Evolutionary conservation across 148 eudicot genomes (phyloP).

Genomic region (Vaccinium myrtillus): DNA sequence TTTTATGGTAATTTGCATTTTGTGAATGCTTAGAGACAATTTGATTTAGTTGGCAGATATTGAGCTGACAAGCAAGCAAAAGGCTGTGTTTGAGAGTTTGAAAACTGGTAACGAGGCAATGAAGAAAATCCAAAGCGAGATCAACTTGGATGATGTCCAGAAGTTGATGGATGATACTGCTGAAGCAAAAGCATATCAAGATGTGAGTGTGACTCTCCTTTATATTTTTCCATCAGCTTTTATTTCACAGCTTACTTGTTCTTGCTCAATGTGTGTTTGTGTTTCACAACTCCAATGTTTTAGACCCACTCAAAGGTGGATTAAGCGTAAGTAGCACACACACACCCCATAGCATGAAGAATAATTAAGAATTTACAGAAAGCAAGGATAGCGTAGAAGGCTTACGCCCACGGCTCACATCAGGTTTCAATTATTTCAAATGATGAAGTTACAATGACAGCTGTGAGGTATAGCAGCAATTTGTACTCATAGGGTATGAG

Average conservation of each 20-base stretch:
- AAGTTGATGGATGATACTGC: slow-evolving; percentile 97
- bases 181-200: slow-evolving; percentile 99
- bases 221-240: slow-evolving; percentile 5
- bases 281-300: not conserved
- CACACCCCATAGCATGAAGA: no score
- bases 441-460: not conserved
- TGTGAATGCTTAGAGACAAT: slow-evolving; percentile 1
- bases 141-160: slow-evolving; percentile 91
- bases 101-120: slow-evolving; percentile 81
- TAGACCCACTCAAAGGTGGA: not conserved
- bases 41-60: slow-evolving; percentile 92
- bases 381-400: not conserved
- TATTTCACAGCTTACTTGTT: not conserved
- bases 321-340: not conserved
- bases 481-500: not conserved
- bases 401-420: not conserved
- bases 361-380: not conserved
- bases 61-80: slow-evolving; percentile 95
- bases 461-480: not conserved
- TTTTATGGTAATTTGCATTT: not conserved
- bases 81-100: slow-evolving; percentile 92
- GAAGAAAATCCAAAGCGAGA: slow-evolving; percentile 90
- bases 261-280: not conserved
- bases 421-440: not conserved
- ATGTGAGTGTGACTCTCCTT: slow-evolving; percentile 45